phyloP scores from a whole-genome alignment of 768 basidiomycete genomes.

The Glaciozyma martinii region DNA sequence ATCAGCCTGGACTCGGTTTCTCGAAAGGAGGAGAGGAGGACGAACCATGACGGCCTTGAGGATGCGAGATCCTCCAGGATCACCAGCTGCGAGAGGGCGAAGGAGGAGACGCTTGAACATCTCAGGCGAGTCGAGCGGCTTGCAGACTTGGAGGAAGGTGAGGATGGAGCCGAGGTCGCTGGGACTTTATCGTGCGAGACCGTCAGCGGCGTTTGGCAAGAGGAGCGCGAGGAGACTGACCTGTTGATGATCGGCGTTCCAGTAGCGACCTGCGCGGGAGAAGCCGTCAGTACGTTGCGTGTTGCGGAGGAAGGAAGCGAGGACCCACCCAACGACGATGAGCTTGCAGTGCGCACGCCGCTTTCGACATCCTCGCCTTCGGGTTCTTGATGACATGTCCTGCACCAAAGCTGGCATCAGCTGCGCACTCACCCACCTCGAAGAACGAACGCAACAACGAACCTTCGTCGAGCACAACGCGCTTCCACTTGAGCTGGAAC shows the following conservation, averaged over 20 bases:
- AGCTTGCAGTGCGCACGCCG: neutral
- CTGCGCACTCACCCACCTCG: too few species aligned
- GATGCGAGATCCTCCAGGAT: neutral
- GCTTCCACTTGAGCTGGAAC: neutral
- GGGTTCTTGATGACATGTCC: neutral
- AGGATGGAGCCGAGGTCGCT: neutral
- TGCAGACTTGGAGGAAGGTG: neutral
- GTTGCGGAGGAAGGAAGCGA: neutral
- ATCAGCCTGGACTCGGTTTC: too few species aligned
- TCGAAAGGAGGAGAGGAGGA: too few species aligned
- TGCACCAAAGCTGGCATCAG: too few species aligned
- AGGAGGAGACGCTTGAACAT: neutral
- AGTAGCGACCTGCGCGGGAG: too few species aligned
- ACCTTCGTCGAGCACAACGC: neutral
- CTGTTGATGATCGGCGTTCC: conserved; percentile 1
- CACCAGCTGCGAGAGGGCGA: neutral
- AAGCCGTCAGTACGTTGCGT: neutral
- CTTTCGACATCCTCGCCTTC: neutral
- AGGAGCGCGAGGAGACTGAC: neutral
- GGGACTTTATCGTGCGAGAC: neutral
- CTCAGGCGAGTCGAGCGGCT: neutral
- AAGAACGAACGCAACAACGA: too few species aligned
- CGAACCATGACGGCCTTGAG: neutral
- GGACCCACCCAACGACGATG: neutral
- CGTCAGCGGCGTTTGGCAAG: neutral